Evolutionary conservation across 2,329 filamentous ascomycete genomes (phyloP), one percentile per base, ranked within the genome.

Genomic region (Scedosporium aurantiacum): DNA sequence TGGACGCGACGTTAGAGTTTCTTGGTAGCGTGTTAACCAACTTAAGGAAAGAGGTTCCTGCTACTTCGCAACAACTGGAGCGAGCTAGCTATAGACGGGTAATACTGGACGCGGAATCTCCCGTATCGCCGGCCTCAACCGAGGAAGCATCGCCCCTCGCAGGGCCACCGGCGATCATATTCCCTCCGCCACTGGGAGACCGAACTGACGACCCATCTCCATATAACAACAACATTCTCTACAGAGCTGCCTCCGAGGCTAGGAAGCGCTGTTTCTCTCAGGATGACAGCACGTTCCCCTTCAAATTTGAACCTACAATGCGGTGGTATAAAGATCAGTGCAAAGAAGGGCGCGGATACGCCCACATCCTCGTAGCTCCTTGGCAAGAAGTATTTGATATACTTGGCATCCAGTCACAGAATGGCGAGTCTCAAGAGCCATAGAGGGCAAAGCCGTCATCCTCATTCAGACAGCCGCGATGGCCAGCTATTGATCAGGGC

Each of bases 261-360:
- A 37, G 32, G 25, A 52, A 28, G 58, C 58, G 25, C 40, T 14
- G 16, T 25, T 27, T 14, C 16, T 21, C 41, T 16, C 50, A 7
- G 18, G 32, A 45, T 25, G 25, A 45, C 16, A 62, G 56, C 4
- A 61, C 54, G 1, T 74, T 79, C 67, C 8, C 57, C 27, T 82
- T 76, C 65, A 67, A 66, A 16, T 83, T 79, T 65, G 68, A 67
- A 50, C 75, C 79, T 7, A 84, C 82, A 1, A 63, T 72, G 63
- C 70, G 77, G 4, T 85, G 82, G 82, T 85, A 84, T 64, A 65
- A 66, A 3, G 71, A 76, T 43, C 78, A 81, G 64, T 65, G 72
- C 25, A 67, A 68, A 1, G 78, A 80, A 66, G 79, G 78, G 2
- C 74, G 80, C 21, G 76, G 74, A 0, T 81, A 74, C 61, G 76